These are phyloP conservation scores for Cyclanthera cordifolia DNA, from an alignment of 306 rosid species.

Conservation along the genomic window DNA sequence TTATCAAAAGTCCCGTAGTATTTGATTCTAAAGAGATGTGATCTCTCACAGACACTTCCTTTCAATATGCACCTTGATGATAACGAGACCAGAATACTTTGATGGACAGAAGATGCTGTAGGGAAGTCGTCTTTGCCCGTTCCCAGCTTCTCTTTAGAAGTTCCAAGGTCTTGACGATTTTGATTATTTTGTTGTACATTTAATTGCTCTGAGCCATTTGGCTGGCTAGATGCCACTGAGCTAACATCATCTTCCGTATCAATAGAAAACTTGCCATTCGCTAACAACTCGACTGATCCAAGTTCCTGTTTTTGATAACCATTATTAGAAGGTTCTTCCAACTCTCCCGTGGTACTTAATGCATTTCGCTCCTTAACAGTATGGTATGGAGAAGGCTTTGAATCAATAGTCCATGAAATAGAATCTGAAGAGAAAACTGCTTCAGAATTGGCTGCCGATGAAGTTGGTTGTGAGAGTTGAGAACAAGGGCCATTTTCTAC, in stretches of 20 bases:
- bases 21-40: slow-evolving; percentile 88
- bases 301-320: not conserved
- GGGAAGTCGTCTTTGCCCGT: slow-evolving; percentile 62
- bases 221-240: slow-evolving; percentile 2
- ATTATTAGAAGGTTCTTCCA: slow-evolving; percentile 3
- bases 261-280: not conserved
- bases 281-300: slow-evolving; percentile 1
- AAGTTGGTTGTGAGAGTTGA: slow-evolving; percentile 4
- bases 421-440: slow-evolving; percentile 1
- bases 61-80: slow-evolving; percentile 94
- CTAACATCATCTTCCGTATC: not conserved
- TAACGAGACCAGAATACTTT: slow-evolving; percentile 88
- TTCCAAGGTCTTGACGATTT: slow-evolving; percentile 2
- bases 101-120: slow-evolving; percentile 76
- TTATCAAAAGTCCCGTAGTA: slow-evolving; percentile 91
- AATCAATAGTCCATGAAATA: not conserved
- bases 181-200: not conserved
- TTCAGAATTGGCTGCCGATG: too few species aligned
- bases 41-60: slow-evolving; percentile 91
- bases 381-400: slow-evolving; percentile 1
- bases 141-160: slow-evolving; percentile 29
- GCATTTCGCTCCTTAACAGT: slow-evolving; percentile 1
- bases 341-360: not conserved
- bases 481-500: slow-evolving; percentile 10
- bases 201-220: not conserved